Conservation (phyloP, 192 early-diverging fungal species). For the Linnemannia elongata region DNA sequence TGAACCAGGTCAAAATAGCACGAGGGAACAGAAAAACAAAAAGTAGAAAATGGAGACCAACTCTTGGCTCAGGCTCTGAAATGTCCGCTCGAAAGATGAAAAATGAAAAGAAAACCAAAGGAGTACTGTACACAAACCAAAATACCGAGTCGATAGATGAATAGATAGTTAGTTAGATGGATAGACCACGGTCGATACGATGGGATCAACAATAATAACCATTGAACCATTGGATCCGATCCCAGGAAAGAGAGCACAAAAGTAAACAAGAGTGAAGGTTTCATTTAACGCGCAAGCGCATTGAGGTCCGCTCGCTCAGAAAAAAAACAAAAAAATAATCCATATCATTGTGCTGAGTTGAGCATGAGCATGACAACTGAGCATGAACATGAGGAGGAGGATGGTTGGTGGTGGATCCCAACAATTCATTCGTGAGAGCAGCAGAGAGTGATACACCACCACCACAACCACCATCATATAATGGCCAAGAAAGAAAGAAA, state of each 20-base stretch:
- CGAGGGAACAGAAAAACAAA: not conserved
- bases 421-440: too few relatives aligned
- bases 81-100: not conserved
- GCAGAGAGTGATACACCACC: not conserved
- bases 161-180: too few relatives aligned
- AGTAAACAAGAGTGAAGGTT: not conserved
- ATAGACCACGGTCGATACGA: not conserved
- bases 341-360: not conserved
- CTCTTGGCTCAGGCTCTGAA: not conserved
- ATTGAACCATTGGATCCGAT: not conserved
- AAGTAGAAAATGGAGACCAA: not conserved
- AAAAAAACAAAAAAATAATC: too few relatives aligned
- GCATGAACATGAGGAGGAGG: not conserved
- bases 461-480: not conserved
- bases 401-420: not conserved
- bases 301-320: too few relatives aligned
- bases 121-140: not conserved
- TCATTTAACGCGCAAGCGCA: not conserved
- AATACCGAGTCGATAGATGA: constrained; percentile 1
- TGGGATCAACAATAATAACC: not conserved
- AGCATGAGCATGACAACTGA: not conserved
- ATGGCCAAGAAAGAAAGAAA: too few relatives aligned
- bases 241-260: not conserved
- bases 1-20: not conserved
- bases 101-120: not conserved